A percentile compares a stretch with the other conserved stretches of the same genome.
phyloP scores from a whole-genome alignment of 345 rosid species.

The Euphorbia peplus region DNA sequence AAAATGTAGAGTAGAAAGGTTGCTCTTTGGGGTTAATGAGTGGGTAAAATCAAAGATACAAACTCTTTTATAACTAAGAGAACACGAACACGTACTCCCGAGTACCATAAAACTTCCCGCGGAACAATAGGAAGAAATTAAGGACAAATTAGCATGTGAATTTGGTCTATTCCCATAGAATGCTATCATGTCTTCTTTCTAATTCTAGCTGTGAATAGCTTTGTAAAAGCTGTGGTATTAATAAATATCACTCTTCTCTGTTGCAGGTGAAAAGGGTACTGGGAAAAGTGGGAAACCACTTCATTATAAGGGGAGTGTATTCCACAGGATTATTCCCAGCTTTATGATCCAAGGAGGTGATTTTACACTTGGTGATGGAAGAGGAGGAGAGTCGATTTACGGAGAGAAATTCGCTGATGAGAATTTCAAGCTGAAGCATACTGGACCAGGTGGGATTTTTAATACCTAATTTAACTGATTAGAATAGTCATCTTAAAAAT shows the following conservation, averaged over 20 bases:
- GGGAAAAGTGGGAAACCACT: slow-evolving; percentile 92
- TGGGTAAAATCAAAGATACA: too few relatives aligned
- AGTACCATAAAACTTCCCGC: too few relatives aligned
- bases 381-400: slow-evolving; percentile 94
- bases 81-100: too few relatives aligned
- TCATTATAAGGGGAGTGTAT: slow-evolving; percentile 71
- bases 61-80: too few relatives aligned
- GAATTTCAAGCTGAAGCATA: slow-evolving; percentile 94
- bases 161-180: too few relatives aligned
- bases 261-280: slow-evolving; percentile 78
- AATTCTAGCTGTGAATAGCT: too few relatives aligned
- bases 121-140: neutral
- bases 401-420: slow-evolving; percentile 95
- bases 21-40: too few relatives aligned
- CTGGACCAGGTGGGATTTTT: slow-evolving; percentile 69
- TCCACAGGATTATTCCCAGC: slow-evolving; percentile 96
- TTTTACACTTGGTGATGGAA: slow-evolving; percentile 90
- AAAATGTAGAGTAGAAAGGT: too few relatives aligned
- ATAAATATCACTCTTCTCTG: neutral
- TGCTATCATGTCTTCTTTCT: too few relatives aligned
- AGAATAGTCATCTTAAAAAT: neutral
- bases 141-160: neutral
- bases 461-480: neutral
- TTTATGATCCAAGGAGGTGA: slow-evolving; percentile 98
- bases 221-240: too few relatives aligned